These are phyloP conservation scores for Juncus effusus DNA, from an alignment of 176 grass and related monocot genomes.

Conservation along the genomic window DNA sequence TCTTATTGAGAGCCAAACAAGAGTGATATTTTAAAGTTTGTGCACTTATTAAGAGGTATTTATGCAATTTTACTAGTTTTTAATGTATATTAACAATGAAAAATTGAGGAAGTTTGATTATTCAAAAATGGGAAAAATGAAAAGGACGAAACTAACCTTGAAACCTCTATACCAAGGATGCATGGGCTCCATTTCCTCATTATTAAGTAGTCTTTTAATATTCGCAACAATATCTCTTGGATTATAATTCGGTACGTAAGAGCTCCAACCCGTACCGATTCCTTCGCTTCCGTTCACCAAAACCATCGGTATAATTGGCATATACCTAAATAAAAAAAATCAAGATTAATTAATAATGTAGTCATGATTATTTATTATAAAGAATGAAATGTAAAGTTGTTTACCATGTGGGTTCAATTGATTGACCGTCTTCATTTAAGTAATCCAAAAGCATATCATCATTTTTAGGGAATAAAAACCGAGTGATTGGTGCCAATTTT, in stretches of 20 bases:
- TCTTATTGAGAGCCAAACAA: neutral
- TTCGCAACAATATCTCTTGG: slow-evolving; percentile 49
- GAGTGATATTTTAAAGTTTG: neutral
- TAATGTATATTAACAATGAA: too few relatives aligned
- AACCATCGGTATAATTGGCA: slow-evolving; percentile 43
- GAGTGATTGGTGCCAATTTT: slow-evolving; percentile 33
- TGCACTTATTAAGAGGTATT: too few relatives aligned
- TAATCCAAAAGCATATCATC: slow-evolving; percentile 51
- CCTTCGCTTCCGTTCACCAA: slow-evolving; percentile 51
- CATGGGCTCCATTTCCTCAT: slow-evolving; percentile 40
- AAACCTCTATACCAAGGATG: slow-evolving; percentile 51
- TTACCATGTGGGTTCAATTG: slow-evolving; percentile 46
- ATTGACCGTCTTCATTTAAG: slow-evolving; percentile 45
- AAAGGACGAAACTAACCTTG: slow-evolving; percentile 25
- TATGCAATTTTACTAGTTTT: too few relatives aligned
- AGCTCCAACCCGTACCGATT: slow-evolving; percentile 55
- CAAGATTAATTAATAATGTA: neutral
- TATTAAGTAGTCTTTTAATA: slow-evolving; percentile 36
- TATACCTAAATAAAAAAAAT: slow-evolving; percentile 34
- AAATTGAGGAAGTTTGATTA: too few relatives aligned
- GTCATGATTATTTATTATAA: neutral
- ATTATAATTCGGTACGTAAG: slow-evolving; percentile 47
- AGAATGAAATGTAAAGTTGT: neutral
- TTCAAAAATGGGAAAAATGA: too few relatives aligned
- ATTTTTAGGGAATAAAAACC: slow-evolving; percentile 42